Base-by-base conservation (phyloP, 805 yeast species). In the Saccharomycopsis sp. region DNA sequence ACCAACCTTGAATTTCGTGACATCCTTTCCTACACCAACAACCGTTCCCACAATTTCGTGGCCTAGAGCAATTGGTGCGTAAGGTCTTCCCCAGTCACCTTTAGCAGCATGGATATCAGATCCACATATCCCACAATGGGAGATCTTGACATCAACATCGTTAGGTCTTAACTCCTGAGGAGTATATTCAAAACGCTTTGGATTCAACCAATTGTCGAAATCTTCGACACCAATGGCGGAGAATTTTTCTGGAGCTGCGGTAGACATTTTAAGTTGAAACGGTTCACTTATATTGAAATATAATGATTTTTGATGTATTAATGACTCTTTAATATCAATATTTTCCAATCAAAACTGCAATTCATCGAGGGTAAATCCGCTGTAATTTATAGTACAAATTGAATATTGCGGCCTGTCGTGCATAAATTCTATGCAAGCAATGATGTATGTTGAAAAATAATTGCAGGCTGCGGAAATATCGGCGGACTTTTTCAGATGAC, bases 21-120 rank as follows among this genome's bases (percentile, higher is more conserved):
- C 82, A 35, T 78, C 72, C n/a, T 75, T 64, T 57, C 94, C 96
- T 47, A 86, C 74, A 49, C 74, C 76, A 19, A 80, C 75, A 35
- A 85, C 85, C 47, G 69, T 73, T 52, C 89, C 89, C 53, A 84
- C 72, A 62, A 85, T 77, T 69, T 85, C 89, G 69, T 85, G 89
- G 25, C 89, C 89, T 7, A 68, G 70, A 17, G 81, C 85, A 62
- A 78, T 75, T 69, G 57, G 63, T 64, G 68, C 17, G 51, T 56
- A 42, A 44, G 38, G 25, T 2, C 17, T 44, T 9, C 38, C 55
- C 87, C 87, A 83, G 56, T 72, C 74, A 62, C 81, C 84, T 57
- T 71, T 70, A 50, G 81, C 75, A 25, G 80, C 75, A 70, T 79
- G 79, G 51, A 80, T 67, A 66, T 85, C 89, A 41, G 83, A 77